Evolutionary conservation across 2,329 filamentous ascomycete species (phyloP).

Genomic region (Epichloe scottii): DNA sequence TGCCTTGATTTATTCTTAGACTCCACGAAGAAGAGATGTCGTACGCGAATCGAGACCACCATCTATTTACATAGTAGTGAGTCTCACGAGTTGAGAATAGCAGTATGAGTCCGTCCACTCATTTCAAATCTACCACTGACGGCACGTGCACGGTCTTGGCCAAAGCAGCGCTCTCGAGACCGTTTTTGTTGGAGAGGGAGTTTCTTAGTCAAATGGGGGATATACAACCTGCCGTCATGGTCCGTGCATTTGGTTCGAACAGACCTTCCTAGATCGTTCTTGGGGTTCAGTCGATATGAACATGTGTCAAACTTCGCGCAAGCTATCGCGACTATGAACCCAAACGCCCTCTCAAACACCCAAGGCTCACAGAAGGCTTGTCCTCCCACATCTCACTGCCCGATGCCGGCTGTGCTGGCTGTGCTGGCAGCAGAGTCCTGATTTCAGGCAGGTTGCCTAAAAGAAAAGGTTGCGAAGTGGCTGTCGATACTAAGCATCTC

Average conservation of each 20-base stretch:
- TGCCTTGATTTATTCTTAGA: conserved; percentile 7
- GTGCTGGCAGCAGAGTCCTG: no score
- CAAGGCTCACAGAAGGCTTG: no score
- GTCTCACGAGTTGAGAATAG: background rate
- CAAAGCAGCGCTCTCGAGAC: background rate
- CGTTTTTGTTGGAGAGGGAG: background rate
- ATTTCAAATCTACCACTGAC: background rate
- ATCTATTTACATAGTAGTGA: background rate
- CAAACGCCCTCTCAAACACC: no score
- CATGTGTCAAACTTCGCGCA: no score
- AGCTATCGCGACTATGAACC: no score
- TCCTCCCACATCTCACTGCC: no score
- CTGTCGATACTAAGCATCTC: background rate
- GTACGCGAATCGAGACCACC: background rate
- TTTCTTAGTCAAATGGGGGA: background rate
- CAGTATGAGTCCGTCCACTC: background rate
- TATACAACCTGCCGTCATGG: background rate
- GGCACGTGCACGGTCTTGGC: background rate
- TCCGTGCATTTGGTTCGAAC: background rate
- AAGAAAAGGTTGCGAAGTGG: no score
- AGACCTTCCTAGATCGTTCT: background rate
- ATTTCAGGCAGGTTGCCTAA: no score
- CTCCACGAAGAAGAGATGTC: background rate
- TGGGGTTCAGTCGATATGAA: background rate
- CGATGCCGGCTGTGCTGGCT: no score